A percentile compares a stretch with the other conserved stretches of the same genome.
These are phyloP conservation scores for Ustilago curta DNA, from an alignment of 1,284 basidiomycete species.

Conservation along the genomic window DNA sequence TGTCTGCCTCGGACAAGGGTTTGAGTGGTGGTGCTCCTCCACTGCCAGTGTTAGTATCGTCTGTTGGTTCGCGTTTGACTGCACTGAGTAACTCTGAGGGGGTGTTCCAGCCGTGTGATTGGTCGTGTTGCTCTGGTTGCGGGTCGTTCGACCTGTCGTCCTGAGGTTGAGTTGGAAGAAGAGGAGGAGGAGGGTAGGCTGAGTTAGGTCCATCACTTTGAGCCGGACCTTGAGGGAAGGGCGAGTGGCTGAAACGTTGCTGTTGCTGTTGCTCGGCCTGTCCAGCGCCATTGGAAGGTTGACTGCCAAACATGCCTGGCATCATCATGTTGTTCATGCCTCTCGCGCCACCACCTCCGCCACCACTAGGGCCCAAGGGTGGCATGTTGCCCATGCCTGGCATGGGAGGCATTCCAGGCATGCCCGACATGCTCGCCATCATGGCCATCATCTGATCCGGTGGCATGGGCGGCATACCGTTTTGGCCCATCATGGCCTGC, in stretches of 20 bases:
- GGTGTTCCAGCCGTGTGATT: constrained; percentile 19
- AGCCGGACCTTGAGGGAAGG: constrained; percentile 22
- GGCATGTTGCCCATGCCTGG: constrained; percentile 31
- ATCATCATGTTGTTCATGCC: constrained; percentile 46
- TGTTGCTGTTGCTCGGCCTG: constrained; percentile 18
- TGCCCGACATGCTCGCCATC: constrained; percentile 56
- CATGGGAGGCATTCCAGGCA: constrained; percentile 46
- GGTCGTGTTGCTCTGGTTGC: constrained; percentile 2
- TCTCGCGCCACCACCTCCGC: background rate
- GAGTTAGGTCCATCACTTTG: constrained; percentile 19
- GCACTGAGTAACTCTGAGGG: background rate
- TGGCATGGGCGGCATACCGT: constrained; percentile 54
- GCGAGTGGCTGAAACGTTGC: constrained; percentile 29
- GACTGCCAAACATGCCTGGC: constrained; percentile 44
- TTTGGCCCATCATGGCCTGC: constrained; percentile 60
- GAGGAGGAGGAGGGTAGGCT: constrained; percentile 20
- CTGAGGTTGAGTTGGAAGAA: constrained; percentile 3
- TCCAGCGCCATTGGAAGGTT: constrained; percentile 20
- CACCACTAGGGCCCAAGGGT: constrained; percentile 16
- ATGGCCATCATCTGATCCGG: constrained; percentile 63
- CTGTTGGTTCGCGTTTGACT: constrained; percentile 14
- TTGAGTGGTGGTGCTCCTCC: constrained; percentile 17
- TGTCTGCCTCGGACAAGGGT: constrained; percentile 38
- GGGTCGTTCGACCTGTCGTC: constrained; percentile 9
- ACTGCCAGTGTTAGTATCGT: constrained; percentile 3